These are phyloP conservation scores for Kodamaea laetipori DNA, from an alignment of 805 yeast genomes.

Conservation along the genomic window DNA sequence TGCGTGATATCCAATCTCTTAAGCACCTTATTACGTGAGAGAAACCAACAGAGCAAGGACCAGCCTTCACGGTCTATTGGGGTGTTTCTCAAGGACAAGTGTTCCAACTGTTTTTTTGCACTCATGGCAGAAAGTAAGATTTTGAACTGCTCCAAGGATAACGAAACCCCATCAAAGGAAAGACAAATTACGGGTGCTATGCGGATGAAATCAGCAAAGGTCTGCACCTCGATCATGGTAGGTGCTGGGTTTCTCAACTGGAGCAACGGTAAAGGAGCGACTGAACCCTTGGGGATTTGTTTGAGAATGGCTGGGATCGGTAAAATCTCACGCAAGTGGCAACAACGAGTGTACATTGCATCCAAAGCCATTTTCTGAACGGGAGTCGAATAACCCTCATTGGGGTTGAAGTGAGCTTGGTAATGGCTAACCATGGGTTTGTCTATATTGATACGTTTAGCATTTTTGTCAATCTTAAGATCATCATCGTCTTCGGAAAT, in stretches of 20 bases:
- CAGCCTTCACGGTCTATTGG: slow-evolving; percentile 73
- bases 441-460: slow-evolving; percentile 30
- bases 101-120: slow-evolving; percentile 65
- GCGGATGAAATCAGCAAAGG: slow-evolving; percentile 85
- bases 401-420: slow-evolving; percentile 9
- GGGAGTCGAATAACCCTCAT: slow-evolving; percentile 30
- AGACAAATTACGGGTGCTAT: slow-evolving; percentile 80
- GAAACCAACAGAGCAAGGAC: slow-evolving; percentile 74
- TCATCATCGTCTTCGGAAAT: slow-evolving; percentile 21
- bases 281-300: slow-evolving; percentile 76
- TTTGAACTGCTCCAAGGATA: slow-evolving; percentile 75
- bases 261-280: slow-evolving; percentile 70
- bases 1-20: slow-evolving; percentile 72
- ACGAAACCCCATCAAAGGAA: slow-evolving; percentile 74
- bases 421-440: slow-evolving; percentile 31
- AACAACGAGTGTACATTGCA: slow-evolving; percentile 84
- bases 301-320: slow-evolving; percentile 89
- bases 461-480: slow-evolving; percentile 25
- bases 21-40: slow-evolving; percentile 61
- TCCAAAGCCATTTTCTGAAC: slow-evolving; percentile 58
- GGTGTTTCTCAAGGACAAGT: slow-evolving; percentile 77
- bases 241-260: slow-evolving; percentile 87
- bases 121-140: slow-evolving; percentile 70
- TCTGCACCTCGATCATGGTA: slow-evolving; percentile 80
- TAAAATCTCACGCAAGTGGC: slow-evolving; percentile 86